Conservation (phyloP, 345 rosid species). For the Sisymbrium altissimum region DNA sequence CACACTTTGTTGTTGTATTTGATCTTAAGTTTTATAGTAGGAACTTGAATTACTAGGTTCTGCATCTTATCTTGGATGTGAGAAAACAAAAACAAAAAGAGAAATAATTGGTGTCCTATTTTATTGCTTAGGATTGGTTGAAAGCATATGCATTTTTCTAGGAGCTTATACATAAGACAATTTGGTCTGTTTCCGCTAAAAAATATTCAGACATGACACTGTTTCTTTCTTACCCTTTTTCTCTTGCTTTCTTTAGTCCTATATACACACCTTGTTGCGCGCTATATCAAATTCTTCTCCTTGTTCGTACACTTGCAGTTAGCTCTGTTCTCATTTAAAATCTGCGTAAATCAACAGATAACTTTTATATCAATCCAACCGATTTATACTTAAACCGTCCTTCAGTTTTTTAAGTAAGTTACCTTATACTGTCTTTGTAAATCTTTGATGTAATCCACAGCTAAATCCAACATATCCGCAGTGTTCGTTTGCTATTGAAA, state of each 20-base stretch:
- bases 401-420: neutral
- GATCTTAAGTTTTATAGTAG: too few species aligned
- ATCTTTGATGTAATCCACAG: conserved; percentile 94
- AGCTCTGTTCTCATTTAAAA: conserved; percentile 30
- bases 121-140: conserved; percentile 10
- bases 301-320: conserved; percentile 35
- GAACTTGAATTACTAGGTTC: too few species aligned
- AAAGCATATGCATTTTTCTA: neutral
- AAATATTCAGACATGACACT: conserved; percentile 19
- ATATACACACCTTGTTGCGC: conserved; percentile 12
- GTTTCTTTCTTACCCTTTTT: neutral
- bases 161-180: conserved; percentile 8
- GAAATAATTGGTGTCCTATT: neutral
- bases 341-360: conserved; percentile 12
- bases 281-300: conserved; percentile 29
- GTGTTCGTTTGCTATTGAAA: conserved; percentile 87
- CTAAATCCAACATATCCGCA: conserved; percentile 93
- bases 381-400: neutral
- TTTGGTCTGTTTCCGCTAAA: conserved; percentile 9
- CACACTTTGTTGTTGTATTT: too few species aligned
- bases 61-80: too few species aligned
- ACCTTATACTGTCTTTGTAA: conserved; percentile 88
- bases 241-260: neutral
- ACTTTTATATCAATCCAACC: neutral
- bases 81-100: neutral